phyloP scores from a whole-genome alignment of 2,329 filamentous ascomycete species.

The Alternaria sp. region DNA sequence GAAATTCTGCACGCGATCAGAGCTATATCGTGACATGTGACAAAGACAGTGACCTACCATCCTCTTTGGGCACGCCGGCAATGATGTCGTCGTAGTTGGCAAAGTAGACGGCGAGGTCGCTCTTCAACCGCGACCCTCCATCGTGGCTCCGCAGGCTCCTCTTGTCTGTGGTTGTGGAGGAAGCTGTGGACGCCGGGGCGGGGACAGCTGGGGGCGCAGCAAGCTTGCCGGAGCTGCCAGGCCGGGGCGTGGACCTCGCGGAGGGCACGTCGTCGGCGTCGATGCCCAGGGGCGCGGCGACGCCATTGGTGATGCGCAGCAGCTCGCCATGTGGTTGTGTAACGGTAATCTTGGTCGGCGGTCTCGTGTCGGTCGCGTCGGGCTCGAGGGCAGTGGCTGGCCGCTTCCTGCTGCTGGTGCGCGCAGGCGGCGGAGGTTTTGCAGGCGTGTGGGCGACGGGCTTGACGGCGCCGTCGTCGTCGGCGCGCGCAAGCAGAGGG shows the following conservation, averaged over 20 bases:
- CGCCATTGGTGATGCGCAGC: conserved; percentile 52
- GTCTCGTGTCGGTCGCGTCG: conserved; percentile 40
- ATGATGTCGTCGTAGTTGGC: conserved; percentile 94
- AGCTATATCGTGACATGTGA: conserved; percentile 11
- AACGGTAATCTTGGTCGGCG: conserved; percentile 52
- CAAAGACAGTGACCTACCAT: conserved; percentile 61
- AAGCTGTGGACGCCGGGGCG: conserved; percentile 17
- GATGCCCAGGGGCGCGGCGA: conserved; percentile 42
- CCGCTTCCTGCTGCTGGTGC: conserved; percentile 39
- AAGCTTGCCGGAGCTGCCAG: conserved; percentile 34
- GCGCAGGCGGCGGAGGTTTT: conserved; percentile 24
- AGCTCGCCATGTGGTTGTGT: conserved; percentile 52
- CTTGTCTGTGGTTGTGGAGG: conserved; percentile 63
- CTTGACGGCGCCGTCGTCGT: conserved; percentile 27
- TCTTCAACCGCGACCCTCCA: conserved; percentile 81
- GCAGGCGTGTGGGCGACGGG: conserved; percentile 15
- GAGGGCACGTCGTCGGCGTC: conserved; percentile 42
- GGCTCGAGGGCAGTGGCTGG: conserved; percentile 29
- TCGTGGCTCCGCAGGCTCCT: conserved; percentile 87
- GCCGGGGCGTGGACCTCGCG: conserved; percentile 38
- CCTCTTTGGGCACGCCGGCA: conserved; percentile 79
- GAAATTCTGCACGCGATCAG: conserved; percentile 63
- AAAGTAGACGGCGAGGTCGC: conserved; percentile 89
- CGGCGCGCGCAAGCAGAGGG: conserved; percentile 28
- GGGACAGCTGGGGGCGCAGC: conserved; percentile 26